Evolutionary conservation across 441 rosid species (phyloP), one percentile per base, ranked within the genome.

Genomic region (Rhodomyrtus psidioides): DNA sequence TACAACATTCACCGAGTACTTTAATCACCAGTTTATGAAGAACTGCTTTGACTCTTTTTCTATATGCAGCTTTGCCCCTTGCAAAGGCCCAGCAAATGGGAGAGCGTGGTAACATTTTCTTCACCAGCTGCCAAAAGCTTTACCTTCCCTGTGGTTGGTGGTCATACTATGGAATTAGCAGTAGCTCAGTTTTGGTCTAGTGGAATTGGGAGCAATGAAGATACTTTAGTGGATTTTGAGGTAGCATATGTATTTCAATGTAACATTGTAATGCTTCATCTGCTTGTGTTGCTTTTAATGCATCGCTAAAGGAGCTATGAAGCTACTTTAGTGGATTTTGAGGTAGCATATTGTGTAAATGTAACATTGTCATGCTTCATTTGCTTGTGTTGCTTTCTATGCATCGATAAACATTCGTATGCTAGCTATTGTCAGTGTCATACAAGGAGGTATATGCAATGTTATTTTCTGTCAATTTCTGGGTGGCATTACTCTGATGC

Each of bases 131-230:
- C 94, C 90, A 93, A 96, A 93, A 93, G 94, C 90, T 96, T 94
- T 90, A 53, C 94, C 62, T 95, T 98, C 87, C 93, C 95, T 83
- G 98, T 95, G 83, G 93, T 94, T 86, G 92, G 96, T 91, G 99
- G 99, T 86, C 96, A 91, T 91, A 96, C 99, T 59, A 94, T 96
- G 98, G 99, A 98, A 90, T 92, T 98, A 87, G 95, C 94, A 85
- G 86, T 98, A 88, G 98, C 99, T 89, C 99, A 96, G 89, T 98
- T 95, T 91, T 96, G 99, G 99, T 94, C 98, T 83, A 98, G 99
- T 90, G 99, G 99, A 89, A 91, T 96, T 84, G 99, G 98, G 88
- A 98, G 99, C 92, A 93, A 91, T 86, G 98, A 96, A 91, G 91
- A 91, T 55, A 89, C 99, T 84, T 44, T 87, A 74, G 97, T 96